phyloP scores from a whole-genome alignment of 2,329 filamentous ascomycete genomes.

The Fragosphaeria purpurea region DNA sequence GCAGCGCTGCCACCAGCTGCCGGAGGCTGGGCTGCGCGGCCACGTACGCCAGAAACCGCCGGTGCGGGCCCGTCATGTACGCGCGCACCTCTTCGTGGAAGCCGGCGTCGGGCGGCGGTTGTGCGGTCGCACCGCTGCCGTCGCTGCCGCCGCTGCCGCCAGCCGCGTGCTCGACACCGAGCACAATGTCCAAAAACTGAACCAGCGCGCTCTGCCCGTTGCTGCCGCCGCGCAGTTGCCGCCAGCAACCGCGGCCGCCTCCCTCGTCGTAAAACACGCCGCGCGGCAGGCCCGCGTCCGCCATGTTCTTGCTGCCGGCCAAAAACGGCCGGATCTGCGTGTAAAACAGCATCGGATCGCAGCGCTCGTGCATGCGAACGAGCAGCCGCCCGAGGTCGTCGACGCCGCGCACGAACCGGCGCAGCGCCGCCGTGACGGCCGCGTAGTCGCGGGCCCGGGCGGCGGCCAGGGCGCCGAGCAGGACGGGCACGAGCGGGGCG shows the following conservation, averaged over 20 bases:
- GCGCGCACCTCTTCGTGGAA: slow-evolving; percentile 72
- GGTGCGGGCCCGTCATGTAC: slow-evolving; percentile 93
- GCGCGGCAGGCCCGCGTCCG: slow-evolving; percentile 57
- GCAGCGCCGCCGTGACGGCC: slow-evolving; percentile 41
- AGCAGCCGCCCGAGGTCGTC: slow-evolving; percentile 58
- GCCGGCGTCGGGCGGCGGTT: slow-evolving; percentile 61
- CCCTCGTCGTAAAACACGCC: slow-evolving; percentile 80
- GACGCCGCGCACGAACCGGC: slow-evolving; percentile 55
- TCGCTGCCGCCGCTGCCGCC: slow-evolving; percentile 24
- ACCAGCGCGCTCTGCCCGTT: slow-evolving; percentile 95
- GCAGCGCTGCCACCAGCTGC: slow-evolving; percentile 27
- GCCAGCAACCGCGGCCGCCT: slow-evolving; percentile 54
- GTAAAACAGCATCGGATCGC: slow-evolving; percentile 81
- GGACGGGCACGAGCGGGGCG: slow-evolving; percentile 62
- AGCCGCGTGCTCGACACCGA: slow-evolving; percentile 68
- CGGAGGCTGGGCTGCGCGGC: slow-evolving; percentile 55
- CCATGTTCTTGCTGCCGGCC: slow-evolving; percentile 90
- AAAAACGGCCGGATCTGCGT: slow-evolving; percentile 80
- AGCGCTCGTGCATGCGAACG: slow-evolving; percentile 79
- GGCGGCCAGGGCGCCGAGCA: slow-evolving; percentile 67
- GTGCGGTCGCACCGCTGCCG: too few relatives aligned
- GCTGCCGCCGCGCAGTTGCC: slow-evolving; percentile 76
- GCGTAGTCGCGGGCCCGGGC: slow-evolving; percentile 50
- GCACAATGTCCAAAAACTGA: slow-evolving; percentile 88
- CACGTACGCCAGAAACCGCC: slow-evolving; percentile 75